Percentiles rank a stretch among this genome's conserved stretches.
Conservation (phyloP, 1,284 basidiomycete species). For the Moesziomyces sp. region DNA sequence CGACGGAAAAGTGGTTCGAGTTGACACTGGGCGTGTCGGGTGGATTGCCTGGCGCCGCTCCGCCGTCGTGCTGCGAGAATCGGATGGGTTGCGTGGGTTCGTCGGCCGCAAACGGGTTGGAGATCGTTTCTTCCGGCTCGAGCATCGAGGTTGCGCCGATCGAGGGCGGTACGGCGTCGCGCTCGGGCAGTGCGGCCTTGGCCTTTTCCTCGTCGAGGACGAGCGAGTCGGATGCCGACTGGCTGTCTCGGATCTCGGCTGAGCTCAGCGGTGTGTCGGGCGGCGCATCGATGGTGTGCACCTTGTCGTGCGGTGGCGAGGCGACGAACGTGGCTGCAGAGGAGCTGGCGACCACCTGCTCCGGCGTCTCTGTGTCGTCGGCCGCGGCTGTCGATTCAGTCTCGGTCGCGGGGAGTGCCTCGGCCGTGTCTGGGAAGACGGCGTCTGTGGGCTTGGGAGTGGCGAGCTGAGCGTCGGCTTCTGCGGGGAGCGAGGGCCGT, state of each 20-base stretch:
- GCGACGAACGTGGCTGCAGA: slow-evolving; percentile 28
- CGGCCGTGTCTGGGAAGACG: slow-evolving; percentile 5
- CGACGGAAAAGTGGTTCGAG: slow-evolving; percentile 53
- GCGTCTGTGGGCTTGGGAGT: slow-evolving; percentile 24
- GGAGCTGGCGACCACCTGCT: slow-evolving; percentile 15
- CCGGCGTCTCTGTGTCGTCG: not conserved
- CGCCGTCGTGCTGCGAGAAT: slow-evolving; percentile 14
- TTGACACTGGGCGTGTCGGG: slow-evolving; percentile 33
- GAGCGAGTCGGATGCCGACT: slow-evolving; percentile 26
- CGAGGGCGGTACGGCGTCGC: slow-evolving; percentile 50
- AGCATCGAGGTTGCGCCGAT: slow-evolving; percentile 59
- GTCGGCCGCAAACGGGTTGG: slow-evolving; percentile 56
- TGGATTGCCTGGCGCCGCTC: not conserved
- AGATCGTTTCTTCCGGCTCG: slow-evolving; percentile 59
- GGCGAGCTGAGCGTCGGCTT: slow-evolving; percentile 5
- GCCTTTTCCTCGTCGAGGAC: slow-evolving; percentile 46
- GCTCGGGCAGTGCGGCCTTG: slow-evolving; percentile 25
- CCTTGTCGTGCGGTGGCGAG: not conserved
- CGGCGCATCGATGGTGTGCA: not conserved
- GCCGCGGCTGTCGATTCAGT: too few species aligned
- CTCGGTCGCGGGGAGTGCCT: not conserved
- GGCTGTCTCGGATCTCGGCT: slow-evolving; percentile 38
- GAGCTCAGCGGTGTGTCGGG: slow-evolving; percentile 29
- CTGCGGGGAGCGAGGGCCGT: slow-evolving; percentile 10
- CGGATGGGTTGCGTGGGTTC: slow-evolving; percentile 14